Evolutionary conservation across 176 grass and related monocot genomes (phyloP).

Genomic region (Raddia guianensis): DNA sequence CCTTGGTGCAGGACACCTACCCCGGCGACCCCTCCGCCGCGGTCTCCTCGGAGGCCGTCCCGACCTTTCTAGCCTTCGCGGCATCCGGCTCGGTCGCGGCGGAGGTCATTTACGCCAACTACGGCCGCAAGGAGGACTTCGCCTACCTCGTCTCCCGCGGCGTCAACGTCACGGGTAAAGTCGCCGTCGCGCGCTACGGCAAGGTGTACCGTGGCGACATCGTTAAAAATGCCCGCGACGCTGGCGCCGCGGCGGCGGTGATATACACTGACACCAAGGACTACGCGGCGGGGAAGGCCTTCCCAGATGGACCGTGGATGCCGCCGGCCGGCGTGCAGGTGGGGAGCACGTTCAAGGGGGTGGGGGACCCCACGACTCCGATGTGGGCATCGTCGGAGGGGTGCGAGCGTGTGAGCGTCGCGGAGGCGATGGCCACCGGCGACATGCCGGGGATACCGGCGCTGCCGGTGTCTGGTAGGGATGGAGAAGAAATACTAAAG

Average conservation of each 20-base stretch:
- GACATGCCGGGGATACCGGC: slow-evolving; percentile 72
- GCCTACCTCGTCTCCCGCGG: slow-evolving; percentile 55
- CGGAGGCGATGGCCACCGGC: slow-evolving; percentile 58
- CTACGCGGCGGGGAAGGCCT: slow-evolving; percentile 54
- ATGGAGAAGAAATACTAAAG: slow-evolving; percentile 66
- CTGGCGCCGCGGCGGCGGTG: slow-evolving; percentile 66
- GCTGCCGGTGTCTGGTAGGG: slow-evolving; percentile 75
- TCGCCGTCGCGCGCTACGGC: slow-evolving; percentile 72
- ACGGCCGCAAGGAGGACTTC: slow-evolving; percentile 83
- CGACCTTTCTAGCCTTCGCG: slow-evolving; percentile 83
- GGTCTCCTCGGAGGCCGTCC: slow-evolving; percentile 48
- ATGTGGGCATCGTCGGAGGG: slow-evolving; percentile 74
- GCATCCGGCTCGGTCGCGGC: slow-evolving; percentile 66
- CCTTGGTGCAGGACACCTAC: slow-evolving; percentile 62
- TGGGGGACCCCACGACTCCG: slow-evolving; percentile 81
- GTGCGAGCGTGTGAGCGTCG: slow-evolving; percentile 65
- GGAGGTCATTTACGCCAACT: slow-evolving; percentile 76
- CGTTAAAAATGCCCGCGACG: slow-evolving; percentile 62
- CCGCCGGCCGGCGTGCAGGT: slow-evolving; percentile 78
- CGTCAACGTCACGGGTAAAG: slow-evolving; percentile 71
- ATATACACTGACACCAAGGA: slow-evolving; percentile 83
- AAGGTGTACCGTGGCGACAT: slow-evolving; percentile 88
- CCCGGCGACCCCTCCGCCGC: slow-evolving; percentile 57
- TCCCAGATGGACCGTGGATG: slow-evolving; percentile 81
- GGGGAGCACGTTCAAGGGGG: slow-evolving; percentile 60